Conservation (phyloP, 75 land plant species). For the Pseudotsuga menziesii region DNA sequence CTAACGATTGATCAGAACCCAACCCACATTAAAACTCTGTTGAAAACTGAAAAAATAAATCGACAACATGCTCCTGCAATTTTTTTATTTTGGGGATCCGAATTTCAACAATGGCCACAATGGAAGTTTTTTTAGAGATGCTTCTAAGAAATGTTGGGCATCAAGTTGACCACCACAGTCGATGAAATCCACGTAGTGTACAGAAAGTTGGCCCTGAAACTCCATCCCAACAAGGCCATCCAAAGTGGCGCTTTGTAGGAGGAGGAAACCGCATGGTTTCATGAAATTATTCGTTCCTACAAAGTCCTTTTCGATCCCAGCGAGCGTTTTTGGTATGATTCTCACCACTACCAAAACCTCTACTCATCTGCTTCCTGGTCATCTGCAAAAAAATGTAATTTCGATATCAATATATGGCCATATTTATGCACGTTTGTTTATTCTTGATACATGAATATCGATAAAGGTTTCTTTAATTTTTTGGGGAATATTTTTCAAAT, state of each 20-base stretch:
- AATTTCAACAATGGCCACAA: too few species aligned
- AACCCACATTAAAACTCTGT: too few species aligned
- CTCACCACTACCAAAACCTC: slow-evolving; percentile 86
- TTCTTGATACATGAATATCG: slow-evolving; percentile 66
- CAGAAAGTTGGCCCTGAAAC: too few species aligned
- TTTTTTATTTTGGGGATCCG: too few species aligned
- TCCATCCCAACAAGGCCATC: slow-evolving; percentile 88
- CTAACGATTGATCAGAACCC: too few species aligned
- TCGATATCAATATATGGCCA: slow-evolving; percentile 64
- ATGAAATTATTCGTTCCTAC: slow-evolving; percentile 79
- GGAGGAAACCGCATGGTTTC: slow-evolving; percentile 81
- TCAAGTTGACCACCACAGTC: slow-evolving; percentile 36
- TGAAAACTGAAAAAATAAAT: too few species aligned
- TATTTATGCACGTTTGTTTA: slow-evolving; percentile 67
- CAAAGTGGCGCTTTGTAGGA: slow-evolving; percentile 33
- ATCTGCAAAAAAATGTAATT: slow-evolving; percentile 2
- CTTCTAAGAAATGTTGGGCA: slow-evolving; percentile 80
- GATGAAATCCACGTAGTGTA: slow-evolving; percentile 80
- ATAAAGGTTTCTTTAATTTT: too few species aligned
- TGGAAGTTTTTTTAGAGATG: too few species aligned
- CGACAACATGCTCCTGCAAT: too few species aligned
- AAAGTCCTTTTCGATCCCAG: slow-evolving; percentile 83
- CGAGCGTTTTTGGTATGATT: too few species aligned
- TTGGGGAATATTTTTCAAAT: too few species aligned
- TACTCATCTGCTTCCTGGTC: slow-evolving; percentile 29